Evolutionary conservation across 1,284 basidiomycete genomes (phyloP).

Genomic region (Microbotryomycetes sp.): DNA sequence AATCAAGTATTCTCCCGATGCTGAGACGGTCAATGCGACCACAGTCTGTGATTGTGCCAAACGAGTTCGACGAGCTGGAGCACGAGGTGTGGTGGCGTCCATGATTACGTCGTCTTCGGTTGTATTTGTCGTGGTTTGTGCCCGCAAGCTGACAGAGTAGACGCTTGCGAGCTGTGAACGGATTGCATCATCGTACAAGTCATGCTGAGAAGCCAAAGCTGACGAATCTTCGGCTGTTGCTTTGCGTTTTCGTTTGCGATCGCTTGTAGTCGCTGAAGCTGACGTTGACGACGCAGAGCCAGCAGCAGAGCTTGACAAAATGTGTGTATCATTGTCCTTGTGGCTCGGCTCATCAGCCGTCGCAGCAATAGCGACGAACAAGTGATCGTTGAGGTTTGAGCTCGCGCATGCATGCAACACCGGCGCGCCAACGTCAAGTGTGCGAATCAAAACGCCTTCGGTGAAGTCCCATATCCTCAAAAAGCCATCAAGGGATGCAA

Average conservation of each 20-base stretch:
- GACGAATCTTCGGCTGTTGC: neutral
- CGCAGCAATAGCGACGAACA: constrained; percentile 50
- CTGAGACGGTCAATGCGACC: constrained; percentile 61
- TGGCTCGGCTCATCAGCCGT: neutral
- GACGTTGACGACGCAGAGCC: neutral
- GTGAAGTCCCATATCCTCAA: constrained; percentile 91
- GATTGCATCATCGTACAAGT: constrained; percentile 33
- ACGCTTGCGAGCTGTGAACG: constrained; percentile 16
- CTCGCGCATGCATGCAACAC: constrained; percentile 68
- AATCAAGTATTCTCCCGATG: constrained; percentile 49
- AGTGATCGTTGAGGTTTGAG: constrained; percentile 56
- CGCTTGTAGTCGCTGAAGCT: no score
- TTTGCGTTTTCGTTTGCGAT: neutral
- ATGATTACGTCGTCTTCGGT: constrained; percentile 46
- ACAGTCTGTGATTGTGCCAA: neutral
- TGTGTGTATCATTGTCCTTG: constrained; percentile 9
- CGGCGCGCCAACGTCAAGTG: constrained; percentile 61
- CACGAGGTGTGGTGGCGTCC: constrained; percentile 63
- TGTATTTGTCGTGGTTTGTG: neutral
- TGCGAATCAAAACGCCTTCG: constrained; percentile 72
- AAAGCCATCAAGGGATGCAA: constrained; percentile 73
- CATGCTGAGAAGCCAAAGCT: no score
- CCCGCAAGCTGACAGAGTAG: constrained; percentile 13
- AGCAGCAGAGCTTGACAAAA: neutral
- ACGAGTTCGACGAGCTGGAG: constrained; percentile 36